These are phyloP conservation scores for Calonectria naviculata DNA, from an alignment of 2,329 filamentous ascomycete species.

Conservation along the genomic window DNA sequence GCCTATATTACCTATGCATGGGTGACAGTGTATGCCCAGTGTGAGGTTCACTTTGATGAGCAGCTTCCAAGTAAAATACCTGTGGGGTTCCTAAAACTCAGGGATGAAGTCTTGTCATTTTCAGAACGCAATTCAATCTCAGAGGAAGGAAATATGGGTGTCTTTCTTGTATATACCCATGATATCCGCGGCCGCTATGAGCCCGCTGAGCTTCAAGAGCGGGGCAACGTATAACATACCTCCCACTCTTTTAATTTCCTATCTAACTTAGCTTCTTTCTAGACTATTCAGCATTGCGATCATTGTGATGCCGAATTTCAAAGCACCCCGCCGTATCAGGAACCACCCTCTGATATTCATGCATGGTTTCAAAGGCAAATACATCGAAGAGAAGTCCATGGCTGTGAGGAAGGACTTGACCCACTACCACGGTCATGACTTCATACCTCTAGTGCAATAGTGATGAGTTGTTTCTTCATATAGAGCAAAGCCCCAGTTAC, in stretches of 20 bases:
- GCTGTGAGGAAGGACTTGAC: background rate
- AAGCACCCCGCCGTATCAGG: background rate
- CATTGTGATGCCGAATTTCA: background rate
- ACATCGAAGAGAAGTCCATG: background rate
- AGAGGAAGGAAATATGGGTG: background rate
- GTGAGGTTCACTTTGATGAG: slow-evolving; percentile 3
- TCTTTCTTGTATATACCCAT: background rate
- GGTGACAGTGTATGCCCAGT: slow-evolving; percentile 5
- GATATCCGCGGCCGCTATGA: background rate
- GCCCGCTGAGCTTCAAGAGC: background rate
- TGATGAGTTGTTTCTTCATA: too few species aligned
- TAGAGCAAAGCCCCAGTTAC: too few species aligned
- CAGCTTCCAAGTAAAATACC: slow-evolving; percentile 3
- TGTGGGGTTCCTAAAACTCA: background rate
- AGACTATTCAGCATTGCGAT: background rate
- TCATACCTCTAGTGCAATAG: too few species aligned
- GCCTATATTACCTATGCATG: slow-evolving; percentile 18
- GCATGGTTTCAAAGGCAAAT: background rate
- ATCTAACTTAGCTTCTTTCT: background rate
- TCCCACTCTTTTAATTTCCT: background rate
- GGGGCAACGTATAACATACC: background rate
- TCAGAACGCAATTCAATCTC: background rate
- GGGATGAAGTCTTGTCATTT: background rate
- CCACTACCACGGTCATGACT: background rate
- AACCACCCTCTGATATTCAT: too few species aligned